Evolutionary conservation across 305 asterid species (phyloP).

Genomic region (Rubia peregrina): DNA sequence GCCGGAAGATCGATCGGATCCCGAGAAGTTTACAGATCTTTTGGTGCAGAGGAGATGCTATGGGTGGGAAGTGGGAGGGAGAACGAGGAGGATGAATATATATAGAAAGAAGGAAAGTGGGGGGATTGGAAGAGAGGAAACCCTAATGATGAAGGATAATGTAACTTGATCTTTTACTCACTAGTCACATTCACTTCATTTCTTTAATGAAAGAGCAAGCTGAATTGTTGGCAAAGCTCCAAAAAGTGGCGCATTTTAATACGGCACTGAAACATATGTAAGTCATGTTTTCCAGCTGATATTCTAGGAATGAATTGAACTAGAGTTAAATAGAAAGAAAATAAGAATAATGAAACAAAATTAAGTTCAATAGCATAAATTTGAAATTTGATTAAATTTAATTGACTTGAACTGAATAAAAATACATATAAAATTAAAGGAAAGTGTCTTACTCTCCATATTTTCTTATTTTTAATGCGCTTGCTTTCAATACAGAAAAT

Average conservation of each 20-base stretch:
- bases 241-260: slow-evolving; percentile 48
- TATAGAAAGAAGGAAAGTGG: slow-evolving; percentile 13
- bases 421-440: too few relatives aligned
- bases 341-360: background rate
- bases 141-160: slow-evolving; percentile 66
- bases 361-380: too few relatives aligned
- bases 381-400: too few relatives aligned
- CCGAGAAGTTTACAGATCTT: slow-evolving; percentile 23
- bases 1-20: slow-evolving; percentile 28
- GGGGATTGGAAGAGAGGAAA: slow-evolving; percentile 27
- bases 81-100: slow-evolving; percentile 17
- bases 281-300: too few relatives aligned
- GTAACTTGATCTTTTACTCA: slow-evolving; percentile 1
- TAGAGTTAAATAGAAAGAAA: too few relatives aligned
- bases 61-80: slow-evolving; percentile 30
- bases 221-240: slow-evolving; percentile 72
- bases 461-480: too few relatives aligned
- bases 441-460: too few relatives aligned
- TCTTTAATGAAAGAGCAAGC: slow-evolving; percentile 7
- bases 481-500: too few relatives aligned
- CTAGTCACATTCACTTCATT: background rate
- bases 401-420: too few relatives aligned
- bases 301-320: too few relatives aligned
- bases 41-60: background rate
- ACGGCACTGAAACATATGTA: slow-evolving; percentile 17